Evolutionary conservation across 208 protist genomes (phyloP).

Genomic region (Trypanosoma lewisi): DNA sequence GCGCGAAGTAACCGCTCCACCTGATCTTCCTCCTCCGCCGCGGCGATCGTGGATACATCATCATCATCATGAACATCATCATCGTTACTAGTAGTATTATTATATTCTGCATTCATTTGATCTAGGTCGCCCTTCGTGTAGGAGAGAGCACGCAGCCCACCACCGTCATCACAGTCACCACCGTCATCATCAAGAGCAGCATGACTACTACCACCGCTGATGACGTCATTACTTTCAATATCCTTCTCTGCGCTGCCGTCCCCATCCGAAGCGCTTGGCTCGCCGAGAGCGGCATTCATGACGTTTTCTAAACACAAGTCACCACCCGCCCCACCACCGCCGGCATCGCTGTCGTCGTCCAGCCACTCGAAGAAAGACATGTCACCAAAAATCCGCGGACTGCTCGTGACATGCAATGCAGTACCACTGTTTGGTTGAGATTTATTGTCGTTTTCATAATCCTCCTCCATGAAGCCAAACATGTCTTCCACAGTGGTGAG

Average conservation of each 20-base stretch:
- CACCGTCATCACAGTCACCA: neutral
- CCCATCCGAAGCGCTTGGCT: neutral
- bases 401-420: no score
- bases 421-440: no score
- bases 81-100: no score
- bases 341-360: neutral
- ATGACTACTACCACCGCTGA: neutral
- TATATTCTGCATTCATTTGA: neutral
- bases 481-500: constrained; percentile 24
- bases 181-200: neutral
- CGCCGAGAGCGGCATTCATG: constrained; percentile 16
- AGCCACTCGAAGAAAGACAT: neutral
- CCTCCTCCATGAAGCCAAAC: constrained; percentile 16
- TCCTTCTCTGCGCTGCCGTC: neutral
- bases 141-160: neutral
- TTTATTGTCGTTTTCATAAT: neutral
- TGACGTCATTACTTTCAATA: neutral
- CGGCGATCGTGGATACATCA: constrained; percentile 1
- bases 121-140: neutral
- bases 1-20: constrained; percentile 14
- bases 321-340: neutral
- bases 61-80: constrained; percentile 28
- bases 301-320: constrained; percentile 14
- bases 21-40: constrained; percentile 17
- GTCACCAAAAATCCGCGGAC: no score